Conservation (phyloP, 352 stramenopile genomes). For the Phytophthora tubulina region DNA sequence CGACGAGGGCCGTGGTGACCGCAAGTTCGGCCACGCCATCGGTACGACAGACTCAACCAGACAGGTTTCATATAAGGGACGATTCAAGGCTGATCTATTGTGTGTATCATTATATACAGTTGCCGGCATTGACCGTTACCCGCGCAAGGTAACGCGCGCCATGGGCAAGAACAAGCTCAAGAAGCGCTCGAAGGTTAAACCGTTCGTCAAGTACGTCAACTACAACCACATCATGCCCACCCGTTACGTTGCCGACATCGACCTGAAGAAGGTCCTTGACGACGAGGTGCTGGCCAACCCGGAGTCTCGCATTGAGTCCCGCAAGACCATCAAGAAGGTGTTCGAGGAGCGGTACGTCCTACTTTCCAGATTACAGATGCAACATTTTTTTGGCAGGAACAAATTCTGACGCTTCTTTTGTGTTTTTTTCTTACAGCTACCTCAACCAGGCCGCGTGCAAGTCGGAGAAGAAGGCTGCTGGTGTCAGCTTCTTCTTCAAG, state of each 20-base stretch:
- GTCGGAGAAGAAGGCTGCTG: conserved; percentile 98
- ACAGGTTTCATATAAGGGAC: conserved; percentile 8
- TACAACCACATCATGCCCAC: conserved; percentile 99
- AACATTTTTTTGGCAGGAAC: neutral
- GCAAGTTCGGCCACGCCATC: conserved; percentile 98
- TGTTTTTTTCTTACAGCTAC: conserved; percentile 53
- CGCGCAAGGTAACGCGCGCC: conserved; percentile 97
- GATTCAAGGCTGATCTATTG: neutral
- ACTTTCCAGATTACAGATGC: neutral
- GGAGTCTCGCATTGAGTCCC: conserved; percentile 91
- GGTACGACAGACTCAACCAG: conserved; percentile 42
- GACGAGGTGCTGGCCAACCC: conserved; percentile 88
- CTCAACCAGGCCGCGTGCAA: conserved; percentile 96
- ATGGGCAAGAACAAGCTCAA: conserved; percentile 98
- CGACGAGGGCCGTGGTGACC: conserved; percentile 96
- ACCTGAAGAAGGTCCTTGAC: conserved; percentile 99
- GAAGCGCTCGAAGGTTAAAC: conserved; percentile 98
- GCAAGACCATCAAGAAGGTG: conserved; percentile 99
- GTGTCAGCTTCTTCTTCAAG: conserved; percentile 99
- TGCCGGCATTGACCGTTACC: conserved; percentile 95
- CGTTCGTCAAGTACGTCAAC: conserved; percentile 99
- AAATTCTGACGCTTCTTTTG: conserved; percentile 21
- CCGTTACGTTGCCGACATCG: conserved; percentile 99
- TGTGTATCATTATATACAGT: conserved; percentile 57
- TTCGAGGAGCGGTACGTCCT: conserved; percentile 97